Evolutionary conservation across 306 rosid genomes (phyloP).

Genomic region (Mimosa pudica): DNA sequence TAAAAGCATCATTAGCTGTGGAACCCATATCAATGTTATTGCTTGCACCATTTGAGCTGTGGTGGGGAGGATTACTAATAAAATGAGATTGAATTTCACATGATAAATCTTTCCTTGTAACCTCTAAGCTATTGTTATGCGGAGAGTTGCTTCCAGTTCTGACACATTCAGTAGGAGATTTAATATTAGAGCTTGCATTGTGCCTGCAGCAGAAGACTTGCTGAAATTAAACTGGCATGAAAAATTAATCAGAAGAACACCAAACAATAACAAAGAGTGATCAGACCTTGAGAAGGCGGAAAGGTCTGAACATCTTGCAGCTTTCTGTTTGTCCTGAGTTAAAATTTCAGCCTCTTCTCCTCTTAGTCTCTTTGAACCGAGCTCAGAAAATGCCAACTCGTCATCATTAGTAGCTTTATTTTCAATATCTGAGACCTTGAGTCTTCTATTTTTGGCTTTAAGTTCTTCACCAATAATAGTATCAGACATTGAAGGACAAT

Average conservation of each 20-base stretch:
- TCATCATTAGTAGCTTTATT: slow-evolving; percentile 49
- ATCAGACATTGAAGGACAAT: slow-evolving; percentile 49
- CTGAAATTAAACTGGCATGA: neutral
- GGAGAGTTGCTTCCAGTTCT: slow-evolving; percentile 62
- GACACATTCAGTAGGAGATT: slow-evolving; percentile 58
- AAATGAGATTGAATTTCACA: slow-evolving; percentile 60
- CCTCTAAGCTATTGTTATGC: slow-evolving; percentile 48
- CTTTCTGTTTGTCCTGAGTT: slow-evolving; percentile 60
- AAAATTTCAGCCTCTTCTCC: slow-evolving; percentile 55
- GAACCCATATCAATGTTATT: slow-evolving; percentile 73
- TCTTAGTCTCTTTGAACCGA: slow-evolving; percentile 73
- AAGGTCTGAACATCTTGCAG: slow-evolving; percentile 70
- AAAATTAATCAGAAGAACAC: slow-evolving; percentile 23
- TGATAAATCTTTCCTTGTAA: slow-evolving; percentile 50
- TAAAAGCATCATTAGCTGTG: slow-evolving; percentile 56
- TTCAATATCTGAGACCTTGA: slow-evolving; percentile 43
- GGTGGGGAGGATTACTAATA: slow-evolving; percentile 63
- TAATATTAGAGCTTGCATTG: slow-evolving; percentile 57
- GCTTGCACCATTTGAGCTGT: slow-evolving; percentile 61
- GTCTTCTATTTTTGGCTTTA: slow-evolving; percentile 47
- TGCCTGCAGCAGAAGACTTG: slow-evolving; percentile 54
- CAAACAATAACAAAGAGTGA: slow-evolving; percentile 28
- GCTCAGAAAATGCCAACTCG: slow-evolving; percentile 60
- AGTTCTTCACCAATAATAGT: slow-evolving; percentile 44
- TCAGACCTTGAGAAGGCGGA: slow-evolving; percentile 82